A percentile compares a stretch with the other conserved stretches of the same genome.
phyloP scores from a whole-genome alignment of 345 rosid species.

The Brassica nigra region DNA sequence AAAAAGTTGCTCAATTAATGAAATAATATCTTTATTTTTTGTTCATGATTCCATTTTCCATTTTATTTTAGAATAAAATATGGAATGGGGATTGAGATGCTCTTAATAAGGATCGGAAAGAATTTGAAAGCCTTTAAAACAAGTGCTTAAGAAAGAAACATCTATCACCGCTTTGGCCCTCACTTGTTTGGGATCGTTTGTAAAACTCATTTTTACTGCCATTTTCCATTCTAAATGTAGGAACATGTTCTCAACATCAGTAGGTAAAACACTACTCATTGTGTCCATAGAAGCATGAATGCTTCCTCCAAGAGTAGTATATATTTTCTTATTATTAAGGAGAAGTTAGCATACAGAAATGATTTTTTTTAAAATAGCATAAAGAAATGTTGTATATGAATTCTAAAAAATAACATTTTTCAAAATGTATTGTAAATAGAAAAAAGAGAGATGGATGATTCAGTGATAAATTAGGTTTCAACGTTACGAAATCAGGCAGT shows the following conservation, averaged over 20 bases:
- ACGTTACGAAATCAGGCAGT: conserved; percentile 23
- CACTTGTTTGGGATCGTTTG: not conserved
- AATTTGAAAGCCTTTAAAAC: not conserved
- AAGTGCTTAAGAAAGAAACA: not conserved
- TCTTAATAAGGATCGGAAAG: not conserved
- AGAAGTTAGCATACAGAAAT: not conserved
- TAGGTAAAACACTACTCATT: not conserved
- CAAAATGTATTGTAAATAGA: not conserved
- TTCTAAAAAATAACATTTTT: not conserved
- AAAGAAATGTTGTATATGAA: not conserved
- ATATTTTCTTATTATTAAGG: not conserved
- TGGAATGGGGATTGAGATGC: too few species aligned
- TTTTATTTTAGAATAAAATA: too few species aligned
- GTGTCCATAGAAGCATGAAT: not conserved
- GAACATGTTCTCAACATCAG: not conserved
- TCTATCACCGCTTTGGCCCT: not conserved
- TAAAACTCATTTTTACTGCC: not conserved
- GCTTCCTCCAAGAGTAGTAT: not conserved
- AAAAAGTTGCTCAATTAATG: too few species aligned
- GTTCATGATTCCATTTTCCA: too few species aligned
- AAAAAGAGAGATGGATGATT: not conserved
- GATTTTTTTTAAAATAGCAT: too few species aligned
- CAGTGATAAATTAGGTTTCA: conserved; percentile 15
- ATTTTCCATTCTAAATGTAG: not conserved
- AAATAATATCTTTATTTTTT: too few species aligned